These are phyloP conservation scores for Fusarium sp. DNA, from an alignment of 2,329 filamentous ascomycete genomes.

Conservation along the genomic window DNA sequence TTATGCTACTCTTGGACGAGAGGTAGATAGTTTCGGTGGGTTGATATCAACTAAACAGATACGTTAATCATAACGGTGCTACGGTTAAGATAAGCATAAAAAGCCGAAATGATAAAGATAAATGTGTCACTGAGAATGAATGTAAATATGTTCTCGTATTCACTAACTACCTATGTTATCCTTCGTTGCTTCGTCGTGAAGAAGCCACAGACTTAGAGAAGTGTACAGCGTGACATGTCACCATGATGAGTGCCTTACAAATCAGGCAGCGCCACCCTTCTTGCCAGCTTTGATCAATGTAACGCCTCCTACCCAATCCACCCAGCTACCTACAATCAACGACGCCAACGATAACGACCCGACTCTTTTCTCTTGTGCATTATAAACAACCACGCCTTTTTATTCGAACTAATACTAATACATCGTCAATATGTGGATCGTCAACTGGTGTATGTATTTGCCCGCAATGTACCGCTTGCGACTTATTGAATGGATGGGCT, in stretches of 20 bases:
- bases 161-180: not conserved
- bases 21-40: not conserved
- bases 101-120: not conserved
- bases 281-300: constrained; percentile 46
- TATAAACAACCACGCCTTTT: constrained; percentile 26
- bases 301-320: constrained; percentile 38
- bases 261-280: constrained; percentile 44
- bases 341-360: constrained; percentile 42
- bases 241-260: constrained; percentile 40
- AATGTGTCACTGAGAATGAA: not conserved
- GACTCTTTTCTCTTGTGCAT: constrained; percentile 18
- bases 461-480: constrained; percentile 10
- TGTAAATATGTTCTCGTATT: not conserved
- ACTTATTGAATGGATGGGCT: constrained; percentile 40
- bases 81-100: not conserved
- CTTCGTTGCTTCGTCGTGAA: not conserved
- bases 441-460: constrained; percentile 87
- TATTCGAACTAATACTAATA: constrained; percentile 42
- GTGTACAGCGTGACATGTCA: constrained; percentile 37
- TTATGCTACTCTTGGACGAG: not conserved
- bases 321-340: constrained; percentile 33
- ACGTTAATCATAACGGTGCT: not conserved
- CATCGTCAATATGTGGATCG: constrained; percentile 80
- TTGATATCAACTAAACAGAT: not conserved
- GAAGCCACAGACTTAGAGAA: constrained; percentile 21